These are phyloP conservation scores for Benincasa hispida DNA, from an alignment of 306 rosid genomes.

Conservation along the genomic window DNA sequence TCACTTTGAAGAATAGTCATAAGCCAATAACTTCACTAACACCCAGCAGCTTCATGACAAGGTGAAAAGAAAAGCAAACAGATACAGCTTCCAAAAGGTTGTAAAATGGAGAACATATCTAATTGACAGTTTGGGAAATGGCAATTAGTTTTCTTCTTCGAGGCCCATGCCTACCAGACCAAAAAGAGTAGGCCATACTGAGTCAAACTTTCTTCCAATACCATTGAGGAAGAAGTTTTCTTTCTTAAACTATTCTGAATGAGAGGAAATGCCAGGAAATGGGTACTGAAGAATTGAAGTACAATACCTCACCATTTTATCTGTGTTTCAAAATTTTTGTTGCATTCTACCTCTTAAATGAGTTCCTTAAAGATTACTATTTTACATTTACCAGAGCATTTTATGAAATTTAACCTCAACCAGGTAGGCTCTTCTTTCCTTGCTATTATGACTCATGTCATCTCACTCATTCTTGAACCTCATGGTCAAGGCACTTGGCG, in stretches of 20 bases:
- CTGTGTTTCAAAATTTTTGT: background rate
- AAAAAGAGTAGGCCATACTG: background rate
- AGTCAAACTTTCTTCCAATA: background rate
- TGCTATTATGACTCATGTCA: background rate
- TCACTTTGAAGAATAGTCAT: background rate
- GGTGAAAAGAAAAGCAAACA: background rate
- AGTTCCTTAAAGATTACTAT: background rate
- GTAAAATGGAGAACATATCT: background rate
- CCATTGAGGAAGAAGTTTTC: background rate
- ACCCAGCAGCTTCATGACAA: background rate
- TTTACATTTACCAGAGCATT: background rate
- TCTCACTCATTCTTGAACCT: background rate
- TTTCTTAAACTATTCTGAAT: background rate
- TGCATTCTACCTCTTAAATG: background rate
- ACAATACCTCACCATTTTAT: background rate
- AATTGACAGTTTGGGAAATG: background rate
- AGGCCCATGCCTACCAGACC: background rate
- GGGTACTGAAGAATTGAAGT: background rate
- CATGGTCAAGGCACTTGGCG: background rate
- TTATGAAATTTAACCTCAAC: background rate
- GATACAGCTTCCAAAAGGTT: background rate
- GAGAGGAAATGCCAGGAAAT: background rate
- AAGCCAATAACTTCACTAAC: background rate
- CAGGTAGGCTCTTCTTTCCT: background rate
- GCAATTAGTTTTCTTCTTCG: background rate